phyloP scores from a whole-genome alignment of 148 eudicot species.

The Silene conica region DNA sequence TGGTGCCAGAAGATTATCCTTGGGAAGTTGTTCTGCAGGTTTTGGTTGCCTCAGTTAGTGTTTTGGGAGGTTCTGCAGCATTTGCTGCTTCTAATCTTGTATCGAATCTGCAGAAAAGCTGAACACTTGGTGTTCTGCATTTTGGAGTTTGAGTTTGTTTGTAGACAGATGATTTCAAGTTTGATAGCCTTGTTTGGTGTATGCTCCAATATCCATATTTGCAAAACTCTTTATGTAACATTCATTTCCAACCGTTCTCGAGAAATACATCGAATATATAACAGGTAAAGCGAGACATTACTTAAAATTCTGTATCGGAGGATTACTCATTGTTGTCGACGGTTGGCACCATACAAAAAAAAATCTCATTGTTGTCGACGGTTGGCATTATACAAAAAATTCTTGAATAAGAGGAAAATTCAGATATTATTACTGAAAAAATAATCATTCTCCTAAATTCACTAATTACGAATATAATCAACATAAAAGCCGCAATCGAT shows the following conservation, averaged over 20 bases:
- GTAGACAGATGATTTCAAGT: neutral
- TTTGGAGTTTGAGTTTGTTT: too few relatives aligned
- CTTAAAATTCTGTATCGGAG: too few relatives aligned
- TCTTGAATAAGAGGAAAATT: neutral
- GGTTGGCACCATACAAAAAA: too few relatives aligned
- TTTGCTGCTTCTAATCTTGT: slow-evolving; percentile 88
- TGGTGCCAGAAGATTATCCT: slow-evolving; percentile 79
- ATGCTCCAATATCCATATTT: neutral
- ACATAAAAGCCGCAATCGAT: slow-evolving; percentile 14
- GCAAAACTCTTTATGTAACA: too few relatives aligned
- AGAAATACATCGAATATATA: too few relatives aligned
- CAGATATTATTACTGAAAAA: slow-evolving; percentile 14
- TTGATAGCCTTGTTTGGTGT: neutral
- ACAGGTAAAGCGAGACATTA: too few relatives aligned
- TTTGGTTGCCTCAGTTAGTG: slow-evolving; percentile 56
- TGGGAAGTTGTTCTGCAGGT: slow-evolving; percentile 69
- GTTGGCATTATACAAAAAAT: too few relatives aligned
- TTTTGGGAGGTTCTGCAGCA: slow-evolving; percentile 84
- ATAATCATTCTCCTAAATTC: slow-evolving; percentile 12
- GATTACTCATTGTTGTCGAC: too few relatives aligned
- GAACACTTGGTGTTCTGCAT: neutral
- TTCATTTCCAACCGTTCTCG: too few relatives aligned
- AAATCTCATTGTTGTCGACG: too few relatives aligned
- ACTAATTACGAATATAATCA: neutral
- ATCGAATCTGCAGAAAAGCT: slow-evolving; percentile 69